Conservation (phyloP, 805 yeast genomes). For the Wickerhamiella allomyrinae region DNA sequence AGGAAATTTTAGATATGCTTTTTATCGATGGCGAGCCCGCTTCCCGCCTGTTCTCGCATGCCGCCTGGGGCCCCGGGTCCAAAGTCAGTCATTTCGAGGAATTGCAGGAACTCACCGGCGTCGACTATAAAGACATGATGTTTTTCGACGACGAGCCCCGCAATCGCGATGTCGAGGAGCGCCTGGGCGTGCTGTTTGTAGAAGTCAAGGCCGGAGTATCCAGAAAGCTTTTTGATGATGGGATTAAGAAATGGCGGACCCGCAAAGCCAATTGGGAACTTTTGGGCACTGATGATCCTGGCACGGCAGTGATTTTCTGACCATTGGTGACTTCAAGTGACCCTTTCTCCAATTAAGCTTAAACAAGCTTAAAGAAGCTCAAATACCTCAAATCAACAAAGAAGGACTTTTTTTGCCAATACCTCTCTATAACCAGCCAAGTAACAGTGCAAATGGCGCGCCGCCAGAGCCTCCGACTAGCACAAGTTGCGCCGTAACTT, state of each 20-base stretch:
- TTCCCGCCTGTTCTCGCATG: conserved; percentile 34
- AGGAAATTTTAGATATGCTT: conserved; percentile 40
- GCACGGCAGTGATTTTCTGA: too few species aligned
- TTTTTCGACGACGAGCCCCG: conserved; percentile 71
- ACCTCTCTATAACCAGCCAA: too few species aligned
- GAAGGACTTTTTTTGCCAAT: too few species aligned
- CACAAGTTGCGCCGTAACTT: too few species aligned
- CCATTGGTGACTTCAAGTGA: too few species aligned
- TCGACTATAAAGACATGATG: conserved; percentile 37
- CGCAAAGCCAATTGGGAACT: too few species aligned
- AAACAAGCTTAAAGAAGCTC: too few species aligned
- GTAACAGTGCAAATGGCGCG: too few species aligned
- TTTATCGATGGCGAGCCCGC: conserved; percentile 41
- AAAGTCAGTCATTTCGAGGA: conserved; percentile 39
- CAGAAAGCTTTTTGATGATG: conserved; percentile 9
- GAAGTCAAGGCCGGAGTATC: conserved; percentile 39
- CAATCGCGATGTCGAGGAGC: conserved; percentile 54
- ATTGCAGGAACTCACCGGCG: conserved; percentile 35
- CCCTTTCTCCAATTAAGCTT: background rate
- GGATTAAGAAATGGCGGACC: conserved; percentile 14
- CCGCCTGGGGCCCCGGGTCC: conserved; percentile 30
- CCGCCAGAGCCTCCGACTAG: too few species aligned
- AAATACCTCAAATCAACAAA: too few species aligned
- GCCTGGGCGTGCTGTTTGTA: conserved; percentile 55
- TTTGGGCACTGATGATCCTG: background rate